Base-by-base conservation (phyloP, 805 yeast genomes). In the Pichia deserticola region DNA sequence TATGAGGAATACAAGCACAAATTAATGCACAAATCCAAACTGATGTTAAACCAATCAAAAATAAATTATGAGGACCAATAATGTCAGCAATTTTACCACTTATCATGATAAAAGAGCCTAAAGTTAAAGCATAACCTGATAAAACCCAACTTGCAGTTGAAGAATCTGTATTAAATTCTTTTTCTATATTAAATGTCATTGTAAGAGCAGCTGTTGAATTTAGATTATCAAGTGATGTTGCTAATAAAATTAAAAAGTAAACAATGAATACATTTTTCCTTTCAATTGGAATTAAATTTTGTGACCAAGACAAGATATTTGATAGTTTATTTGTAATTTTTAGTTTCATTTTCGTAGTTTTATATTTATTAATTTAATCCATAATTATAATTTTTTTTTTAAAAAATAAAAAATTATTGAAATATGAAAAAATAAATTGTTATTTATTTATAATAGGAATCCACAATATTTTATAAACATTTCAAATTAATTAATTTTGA, bases 1-100 rank as follows among this genome's bases (percentile, higher is more conserved):
- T 63, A 30, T 48, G 62, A 10, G 55, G 55, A 40, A 73, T 65
- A 5, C 64, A 53, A 0, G 74, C 77, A 54, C 63, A 54, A 5
- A 73, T 55, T n/a, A 74, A 56, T 6, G 68, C 45, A 61, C 54
- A 57, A 6, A 61, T n/a, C 43, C 54, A 41, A 45, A 60, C 44
- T 10, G 50, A 15, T 4, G 47, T 29, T 7, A 54, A 11, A 13
- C 65, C 64, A 12, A 51, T 8, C 2, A 59, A 34, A 48, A 64
- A 70, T 4, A 69, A 58, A 25, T 49, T 51, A 32, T 70, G 63
- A 6, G 69, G 67, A 15, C 78, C 78, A 3, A 72, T 36, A 6
- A 72, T 62, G 55, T 74, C 78, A 6, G 69, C 68, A 1, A 73
- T 36, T 48, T 72, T 70, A 27, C 79, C 78, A 46, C 67, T 61